Conservation (phyloP, 1,139 yeast species). For the Nakaseomyces kungkrabaensis region DNA sequence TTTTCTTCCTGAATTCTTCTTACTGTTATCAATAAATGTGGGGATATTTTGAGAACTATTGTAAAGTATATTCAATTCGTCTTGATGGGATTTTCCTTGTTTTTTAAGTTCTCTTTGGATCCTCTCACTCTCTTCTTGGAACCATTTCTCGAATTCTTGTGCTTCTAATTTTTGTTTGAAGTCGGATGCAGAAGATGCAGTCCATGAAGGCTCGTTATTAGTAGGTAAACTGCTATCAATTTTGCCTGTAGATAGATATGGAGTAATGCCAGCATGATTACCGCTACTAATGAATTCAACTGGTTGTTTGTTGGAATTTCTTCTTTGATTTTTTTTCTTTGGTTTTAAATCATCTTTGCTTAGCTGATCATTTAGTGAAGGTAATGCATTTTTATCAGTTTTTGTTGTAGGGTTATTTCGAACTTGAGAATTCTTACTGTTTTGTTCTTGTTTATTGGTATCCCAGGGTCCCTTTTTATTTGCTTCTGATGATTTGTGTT, state of each 20-base stretch:
- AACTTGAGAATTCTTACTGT: not conserved
- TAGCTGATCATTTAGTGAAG: constrained; percentile 16
- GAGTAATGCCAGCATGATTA: constrained; percentile 14
- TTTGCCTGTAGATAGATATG: constrained; percentile 12
- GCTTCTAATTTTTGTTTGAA: constrained; percentile 46
- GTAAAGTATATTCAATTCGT: constrained; percentile 13
- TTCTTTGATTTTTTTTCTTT: constrained; percentile 10
- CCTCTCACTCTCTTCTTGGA: constrained; percentile 50
- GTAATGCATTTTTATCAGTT: constrained; percentile 7
- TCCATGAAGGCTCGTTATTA: constrained; percentile 2
- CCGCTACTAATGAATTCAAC: constrained; percentile 19
- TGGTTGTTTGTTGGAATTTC: constrained; percentile 5
- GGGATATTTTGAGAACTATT: constrained; percentile 14
- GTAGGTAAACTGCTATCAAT: constrained; percentile 8
- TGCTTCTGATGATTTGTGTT: constrained; percentile 21
- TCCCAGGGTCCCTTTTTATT: constrained; percentile 10
- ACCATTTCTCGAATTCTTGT: constrained; percentile 36
- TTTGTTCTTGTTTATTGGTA: constrained; percentile 6
- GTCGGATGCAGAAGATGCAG: constrained; percentile 2
- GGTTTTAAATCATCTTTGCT: constrained; percentile 6
- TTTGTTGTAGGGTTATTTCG: not conserved
- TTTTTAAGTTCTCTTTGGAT: constrained; percentile 40
- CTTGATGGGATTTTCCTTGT: constrained; percentile 8
- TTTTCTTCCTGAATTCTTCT: constrained; percentile 11
- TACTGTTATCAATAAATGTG: constrained; percentile 8